Evolutionary conservation across 257 asterid species (phyloP).

Genomic region (Scutellaria minor): DNA sequence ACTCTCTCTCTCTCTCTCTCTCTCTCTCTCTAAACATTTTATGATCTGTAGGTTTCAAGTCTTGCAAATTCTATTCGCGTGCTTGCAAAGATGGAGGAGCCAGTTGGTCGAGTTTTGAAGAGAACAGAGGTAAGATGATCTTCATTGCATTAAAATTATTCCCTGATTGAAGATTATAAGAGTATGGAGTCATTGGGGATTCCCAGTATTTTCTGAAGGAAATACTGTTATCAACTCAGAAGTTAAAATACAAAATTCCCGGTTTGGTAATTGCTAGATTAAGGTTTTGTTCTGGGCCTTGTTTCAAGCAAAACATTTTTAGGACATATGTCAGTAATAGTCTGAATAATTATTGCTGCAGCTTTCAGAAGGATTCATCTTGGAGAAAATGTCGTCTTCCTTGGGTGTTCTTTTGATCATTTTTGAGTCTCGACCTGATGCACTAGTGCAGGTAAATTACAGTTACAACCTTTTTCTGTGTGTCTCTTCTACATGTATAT

Average conservation of each 20-base stretch:
- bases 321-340: slow-evolving; percentile 25
- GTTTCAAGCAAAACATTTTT: neutral
- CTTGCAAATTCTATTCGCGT: slow-evolving; percentile 81
- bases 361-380: slow-evolving; percentile 76
- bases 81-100: slow-evolving; percentile 87
- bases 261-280: neutral
- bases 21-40: slow-evolving; percentile 9
- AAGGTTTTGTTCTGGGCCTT: slow-evolving; percentile 1
- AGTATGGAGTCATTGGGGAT: neutral
- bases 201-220: slow-evolving; percentile 7
- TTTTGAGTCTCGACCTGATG: slow-evolving; percentile 94
- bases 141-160: neutral
- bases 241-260: neutral
- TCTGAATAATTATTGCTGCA: slow-evolving; percentile 41
- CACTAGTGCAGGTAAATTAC: slow-evolving; percentile 72
- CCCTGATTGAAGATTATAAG: neutral
- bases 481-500: slow-evolving; percentile 1
- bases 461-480: neutral
- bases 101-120: slow-evolving; percentile 72
- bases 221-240: slow-evolving; percentile 1
- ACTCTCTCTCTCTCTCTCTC: slow-evolving; percentile 13
- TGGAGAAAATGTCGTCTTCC: slow-evolving; percentile 79
- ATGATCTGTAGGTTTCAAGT: slow-evolving; percentile 48
- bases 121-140: slow-evolving; percentile 69
- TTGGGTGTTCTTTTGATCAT: slow-evolving; percentile 84